These are phyloP conservation scores for Plenodomus biglobosus DNA, from an alignment of 2,329 filamentous ascomycete genomes.

Conservation along the genomic window DNA sequence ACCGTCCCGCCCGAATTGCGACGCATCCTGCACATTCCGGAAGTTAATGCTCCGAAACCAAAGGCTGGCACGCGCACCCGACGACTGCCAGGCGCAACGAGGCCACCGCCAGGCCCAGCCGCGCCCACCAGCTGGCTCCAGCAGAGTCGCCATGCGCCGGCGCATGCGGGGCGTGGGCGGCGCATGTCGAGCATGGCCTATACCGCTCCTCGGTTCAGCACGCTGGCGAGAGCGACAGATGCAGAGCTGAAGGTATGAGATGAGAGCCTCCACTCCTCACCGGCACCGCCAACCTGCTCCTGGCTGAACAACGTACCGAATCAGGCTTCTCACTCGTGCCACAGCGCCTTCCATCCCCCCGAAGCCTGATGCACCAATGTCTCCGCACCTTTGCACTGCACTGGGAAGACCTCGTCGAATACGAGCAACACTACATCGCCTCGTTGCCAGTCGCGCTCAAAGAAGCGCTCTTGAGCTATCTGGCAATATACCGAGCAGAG, in stretches of 20 bases:
- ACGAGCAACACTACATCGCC: constrained; percentile 58
- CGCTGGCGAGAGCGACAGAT: constrained; percentile 27
- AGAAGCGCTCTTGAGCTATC: constrained; percentile 57
- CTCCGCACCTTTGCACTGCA: constrained; percentile 58
- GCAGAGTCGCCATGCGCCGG: constrained; percentile 34
- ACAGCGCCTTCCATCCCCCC: constrained; percentile 34
- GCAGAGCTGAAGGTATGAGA: constrained; percentile 30
- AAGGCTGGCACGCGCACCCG: constrained; percentile 43
- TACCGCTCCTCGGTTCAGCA: constrained; percentile 21
- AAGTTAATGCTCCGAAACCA: constrained; percentile 50
- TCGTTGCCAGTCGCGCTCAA: constrained; percentile 56
- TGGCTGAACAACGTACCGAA: constrained; percentile 8
- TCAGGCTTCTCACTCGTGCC: constrained; percentile 26
- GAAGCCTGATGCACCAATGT: constrained; percentile 53
- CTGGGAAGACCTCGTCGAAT: constrained; percentile 60
- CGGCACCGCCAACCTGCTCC: constrained; percentile 3
- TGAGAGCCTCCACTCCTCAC: not conserved
- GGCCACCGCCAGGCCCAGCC: constrained; percentile 48
- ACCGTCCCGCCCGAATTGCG: constrained; percentile 51
- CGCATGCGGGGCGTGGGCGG: constrained; percentile 17
- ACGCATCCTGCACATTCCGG: constrained; percentile 49
- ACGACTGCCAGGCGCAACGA: constrained; percentile 26
- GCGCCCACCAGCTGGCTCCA: constrained; percentile 51
- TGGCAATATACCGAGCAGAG: constrained; percentile 54
- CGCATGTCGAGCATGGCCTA: constrained; percentile 1